phyloP scores from a whole-genome alignment of 805 yeast species.

The Candida corydali region DNA sequence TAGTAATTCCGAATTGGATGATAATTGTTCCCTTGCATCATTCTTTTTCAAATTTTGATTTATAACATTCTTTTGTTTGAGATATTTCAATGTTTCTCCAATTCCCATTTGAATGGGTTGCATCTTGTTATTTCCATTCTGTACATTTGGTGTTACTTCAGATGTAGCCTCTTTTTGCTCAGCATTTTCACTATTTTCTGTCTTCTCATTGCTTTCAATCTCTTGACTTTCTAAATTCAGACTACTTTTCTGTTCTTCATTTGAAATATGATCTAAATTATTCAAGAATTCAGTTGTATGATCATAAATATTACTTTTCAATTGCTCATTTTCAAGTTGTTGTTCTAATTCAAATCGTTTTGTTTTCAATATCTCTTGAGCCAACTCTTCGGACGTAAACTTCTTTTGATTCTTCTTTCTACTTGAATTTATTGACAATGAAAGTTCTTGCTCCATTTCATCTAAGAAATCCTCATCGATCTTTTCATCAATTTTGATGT shows the following conservation, averaged over 20 bases:
- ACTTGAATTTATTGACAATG: conserved; percentile 21
- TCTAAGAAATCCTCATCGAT: conserved; percentile 23
- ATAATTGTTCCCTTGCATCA: conserved; percentile 18
- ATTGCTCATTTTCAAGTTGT: conserved; percentile 10
- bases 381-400: conserved; percentile 27
- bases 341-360: conserved; percentile 15
- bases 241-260: conserved; percentile 1
- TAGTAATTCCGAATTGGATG: conserved; percentile 26
- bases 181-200: not conserved
- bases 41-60: conserved; percentile 12
- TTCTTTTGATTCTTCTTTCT: conserved; percentile 22
- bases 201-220: not conserved
- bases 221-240: not conserved
- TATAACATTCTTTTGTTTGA: conserved; percentile 20
- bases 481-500: not conserved
- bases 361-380: conserved; percentile 27
- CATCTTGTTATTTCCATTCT: no score
- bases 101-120: conserved; percentile 19
- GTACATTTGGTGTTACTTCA: conserved; percentile 14
- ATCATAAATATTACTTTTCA: conserved; percentile 31
- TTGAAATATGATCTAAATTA: conserved; percentile 11
- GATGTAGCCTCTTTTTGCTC: not conserved
- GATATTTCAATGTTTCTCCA: conserved; percentile 24
- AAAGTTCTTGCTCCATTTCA: conserved; percentile 26
- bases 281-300: conserved; percentile 40